phyloP scores from a whole-genome alignment of 2,329 filamentous ascomycete genomes.

The Cytospora mali region DNA sequence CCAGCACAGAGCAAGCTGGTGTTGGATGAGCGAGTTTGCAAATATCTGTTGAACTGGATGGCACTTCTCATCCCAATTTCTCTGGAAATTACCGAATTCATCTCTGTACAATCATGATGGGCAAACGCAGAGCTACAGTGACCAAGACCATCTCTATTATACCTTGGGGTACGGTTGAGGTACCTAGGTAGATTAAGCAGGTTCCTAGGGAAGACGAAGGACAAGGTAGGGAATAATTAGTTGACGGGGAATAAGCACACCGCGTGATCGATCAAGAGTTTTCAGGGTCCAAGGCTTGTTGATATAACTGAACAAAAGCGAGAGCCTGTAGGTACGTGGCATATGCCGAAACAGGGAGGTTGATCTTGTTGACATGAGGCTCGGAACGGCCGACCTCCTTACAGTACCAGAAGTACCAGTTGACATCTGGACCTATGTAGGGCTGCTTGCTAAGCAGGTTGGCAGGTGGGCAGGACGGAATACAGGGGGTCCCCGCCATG shows the following conservation, averaged over 20 bases:
- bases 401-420: too few relatives aligned
- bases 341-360: too few relatives aligned
- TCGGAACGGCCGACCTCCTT: neutral
- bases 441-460: too few relatives aligned
- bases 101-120: neutral
- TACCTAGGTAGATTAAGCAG: neutral
- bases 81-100: neutral
- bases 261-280: too few relatives aligned
- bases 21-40: neutral
- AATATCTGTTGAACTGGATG: neutral
- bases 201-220: neutral
- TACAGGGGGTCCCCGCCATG: constrained; percentile 10
- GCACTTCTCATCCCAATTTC: neutral
- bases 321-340: too few relatives aligned
- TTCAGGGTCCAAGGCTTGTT: too few relatives aligned
- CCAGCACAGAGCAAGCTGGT: neutral
- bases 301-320: too few relatives aligned
- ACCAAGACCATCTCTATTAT: neutral
- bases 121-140: neutral
- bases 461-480: neutral
- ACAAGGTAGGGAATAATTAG: too few relatives aligned
- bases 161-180: neutral
- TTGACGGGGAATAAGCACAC: too few relatives aligned
- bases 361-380: neutral
- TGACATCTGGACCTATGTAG: too few relatives aligned